Evolutionary conservation across 495 filamentous ascomycete genomes (phyloP), one percentile per base, ranked within the genome.

Genomic region (Baudoinia panamericana): DNA sequence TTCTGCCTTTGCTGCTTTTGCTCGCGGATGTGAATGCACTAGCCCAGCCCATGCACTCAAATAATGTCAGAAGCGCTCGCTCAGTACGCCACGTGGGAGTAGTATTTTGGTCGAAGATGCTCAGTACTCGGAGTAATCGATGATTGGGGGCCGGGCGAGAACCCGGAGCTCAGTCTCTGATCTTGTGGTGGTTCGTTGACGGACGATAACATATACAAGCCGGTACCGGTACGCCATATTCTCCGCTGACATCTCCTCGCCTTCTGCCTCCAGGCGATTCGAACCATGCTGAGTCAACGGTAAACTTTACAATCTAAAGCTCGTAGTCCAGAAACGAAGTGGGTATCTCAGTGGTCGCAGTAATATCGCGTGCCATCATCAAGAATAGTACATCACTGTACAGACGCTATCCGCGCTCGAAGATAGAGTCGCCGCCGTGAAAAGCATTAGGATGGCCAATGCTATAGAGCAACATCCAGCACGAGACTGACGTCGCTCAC

Each of bases 401-500:
- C 10, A 16, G 7, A 5, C n/a, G n/a, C n/a, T n/a, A n/a, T n/a
- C n/a, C n/a, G 30, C 12, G 30, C 17, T 8, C 6, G 30, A 15
- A 8, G 7, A 33, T 6, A 9, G 11, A 6, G 9, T n/a, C 13
- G 30, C 11, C 11, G 11, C 17, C 17, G n/a, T n/a, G n/a, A n/a
- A n/a, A n/a, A 32, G 28, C 23, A 38, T 2, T 16, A 13, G 23
- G 20, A 28, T 24, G 27, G 7, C 18, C 20, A 12, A 6, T 17
- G 4, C 29, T 67, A 97, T 62, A 97, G 74, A 57, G 82, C 77
- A 62, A 95, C 87, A 69, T 99, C 90, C 48, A 96, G 77, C 54
- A 99, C 90, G 52, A 96, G 67, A 68, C 88, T 96, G 62, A 99
- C 92, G 64, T 99, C 90, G 64, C 77, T 72, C 41, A 96, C 92